These are phyloP conservation scores for Collybia mongolica DNA, from an alignment of 768 basidiomycete genomes.

Conservation along the genomic window DNA sequence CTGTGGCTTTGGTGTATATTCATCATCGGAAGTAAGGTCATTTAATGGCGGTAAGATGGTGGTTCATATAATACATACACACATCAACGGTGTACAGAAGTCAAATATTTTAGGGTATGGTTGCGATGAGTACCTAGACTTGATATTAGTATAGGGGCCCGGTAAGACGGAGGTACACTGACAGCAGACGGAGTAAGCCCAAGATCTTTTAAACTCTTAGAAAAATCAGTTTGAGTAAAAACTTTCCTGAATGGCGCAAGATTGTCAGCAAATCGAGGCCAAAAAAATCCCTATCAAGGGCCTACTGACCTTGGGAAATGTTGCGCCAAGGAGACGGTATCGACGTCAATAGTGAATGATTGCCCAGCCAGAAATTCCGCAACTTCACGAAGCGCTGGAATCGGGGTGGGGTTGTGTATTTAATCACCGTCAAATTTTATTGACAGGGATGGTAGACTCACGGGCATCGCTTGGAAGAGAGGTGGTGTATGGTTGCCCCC, in stretches of 20 bases:
- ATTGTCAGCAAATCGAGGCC: neutral
- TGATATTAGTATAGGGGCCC: conserved; percentile 1
- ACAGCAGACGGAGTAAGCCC: conserved; percentile 93
- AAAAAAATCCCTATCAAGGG: conserved; percentile 11
- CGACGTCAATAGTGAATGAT: conserved; percentile 64
- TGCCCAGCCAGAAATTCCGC: conserved; percentile 87
- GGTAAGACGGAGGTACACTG: conserved; percentile 19
- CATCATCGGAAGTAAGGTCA: neutral
- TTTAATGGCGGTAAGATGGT: neutral
- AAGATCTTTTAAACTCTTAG: conserved; percentile 77
- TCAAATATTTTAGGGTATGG: conserved; percentile 23
- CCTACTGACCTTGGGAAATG: conserved; percentile 78
- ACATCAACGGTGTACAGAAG: neutral
- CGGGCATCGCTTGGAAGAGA: conserved; percentile 78
- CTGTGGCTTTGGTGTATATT: no score
- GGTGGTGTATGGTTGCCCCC: conserved; percentile 78
- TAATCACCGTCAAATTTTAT: neutral
- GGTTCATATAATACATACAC: neutral
- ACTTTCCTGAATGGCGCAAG: conserved; percentile 57
- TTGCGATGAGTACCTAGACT: conserved; percentile 55
- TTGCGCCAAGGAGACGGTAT: conserved; percentile 74
- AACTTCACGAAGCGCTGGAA: conserved; percentile 74
- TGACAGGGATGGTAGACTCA: conserved; percentile 32
- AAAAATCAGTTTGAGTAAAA: conserved; percentile 71
- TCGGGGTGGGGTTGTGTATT: neutral